Percentiles rank a stretch among this genome's conserved stretches.
phyloP scores from a whole-genome alignment of 371 early-diverging fungal species.

The Conidiobolus incongruus region DNA sequence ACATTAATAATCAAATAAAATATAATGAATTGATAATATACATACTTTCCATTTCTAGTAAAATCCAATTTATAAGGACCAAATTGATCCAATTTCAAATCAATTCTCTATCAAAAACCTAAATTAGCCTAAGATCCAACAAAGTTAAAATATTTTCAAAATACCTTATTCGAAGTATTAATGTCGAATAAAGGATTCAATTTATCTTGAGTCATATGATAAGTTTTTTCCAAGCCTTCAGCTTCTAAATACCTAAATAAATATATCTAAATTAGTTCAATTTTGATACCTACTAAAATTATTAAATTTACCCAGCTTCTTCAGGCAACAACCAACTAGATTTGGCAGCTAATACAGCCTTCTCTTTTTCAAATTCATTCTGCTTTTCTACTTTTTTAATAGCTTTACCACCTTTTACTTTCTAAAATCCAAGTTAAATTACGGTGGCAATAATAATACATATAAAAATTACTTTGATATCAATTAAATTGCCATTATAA shows the following conservation, averaged over 20 bases:
- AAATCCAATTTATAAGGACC: constrained; percentile 82
- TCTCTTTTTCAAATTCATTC: too few relatives aligned
- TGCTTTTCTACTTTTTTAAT: too few relatives aligned
- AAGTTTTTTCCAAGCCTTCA: constrained; percentile 77
- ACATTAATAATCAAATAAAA: background rate
- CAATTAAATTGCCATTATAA: too few relatives aligned
- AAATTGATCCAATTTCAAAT: constrained; percentile 56
- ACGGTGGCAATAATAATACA: too few relatives aligned
- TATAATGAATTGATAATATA: too few relatives aligned
- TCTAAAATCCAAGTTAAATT: too few relatives aligned
- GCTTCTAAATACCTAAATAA: constrained; percentile 41
- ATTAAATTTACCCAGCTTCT: constrained; percentile 27
- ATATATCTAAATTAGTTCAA: background rate
- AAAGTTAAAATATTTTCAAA: background rate
- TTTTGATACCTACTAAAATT: too few relatives aligned
- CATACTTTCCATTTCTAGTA: constrained; percentile 64
- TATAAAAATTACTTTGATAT: too few relatives aligned
- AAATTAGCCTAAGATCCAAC: too few relatives aligned
- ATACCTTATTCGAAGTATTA: constrained; percentile 52
- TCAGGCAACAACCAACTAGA: constrained; percentile 53
- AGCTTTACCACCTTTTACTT: too few relatives aligned
- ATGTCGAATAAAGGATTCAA: constrained; percentile 53
- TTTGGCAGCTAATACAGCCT: constrained; percentile 47
- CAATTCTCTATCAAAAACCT: constrained; percentile 33
- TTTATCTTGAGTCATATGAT: constrained; percentile 57